Evolutionary conservation across 129 eudicot species (phyloP).

Genomic region (Flaveria sonorensis): DNA sequence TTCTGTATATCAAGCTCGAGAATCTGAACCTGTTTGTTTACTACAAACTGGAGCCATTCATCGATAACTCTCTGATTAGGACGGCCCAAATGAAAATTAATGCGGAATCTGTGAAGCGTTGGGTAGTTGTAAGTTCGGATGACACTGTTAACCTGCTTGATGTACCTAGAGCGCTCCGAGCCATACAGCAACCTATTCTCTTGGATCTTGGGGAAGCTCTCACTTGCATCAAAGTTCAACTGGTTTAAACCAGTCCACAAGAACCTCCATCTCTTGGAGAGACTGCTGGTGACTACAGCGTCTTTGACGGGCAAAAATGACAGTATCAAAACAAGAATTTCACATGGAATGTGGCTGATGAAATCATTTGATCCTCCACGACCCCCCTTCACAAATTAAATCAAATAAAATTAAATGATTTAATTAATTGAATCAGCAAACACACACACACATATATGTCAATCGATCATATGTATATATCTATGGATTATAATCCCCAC

Average conservation of each 20-base stretch:
- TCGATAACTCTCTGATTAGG: background rate
- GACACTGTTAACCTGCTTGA: slow-evolving; percentile 44
- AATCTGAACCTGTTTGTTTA: slow-evolving; percentile 13
- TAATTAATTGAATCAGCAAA: background rate
- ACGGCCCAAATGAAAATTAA: background rate
- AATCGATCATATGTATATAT: too few species aligned
- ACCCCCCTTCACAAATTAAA: slow-evolving; percentile 19
- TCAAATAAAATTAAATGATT: background rate
- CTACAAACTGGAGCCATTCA: slow-evolving; percentile 12
- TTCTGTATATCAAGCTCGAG: background rate
- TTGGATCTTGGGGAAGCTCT: slow-evolving; percentile 16
- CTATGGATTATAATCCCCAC: too few species aligned
- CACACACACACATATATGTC: background rate
- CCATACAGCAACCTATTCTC: background rate
- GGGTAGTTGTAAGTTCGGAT: slow-evolving; percentile 27
- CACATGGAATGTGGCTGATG: slow-evolving; percentile 44
- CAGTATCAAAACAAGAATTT: slow-evolving; percentile 39
- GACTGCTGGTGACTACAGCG: slow-evolving; percentile 41
- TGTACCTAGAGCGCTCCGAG: slow-evolving; percentile 25
- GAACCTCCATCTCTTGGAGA: slow-evolving; percentile 42
- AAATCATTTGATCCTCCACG: background rate
- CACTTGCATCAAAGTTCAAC: slow-evolving; percentile 41
- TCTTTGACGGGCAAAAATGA: slow-evolving; percentile 41
- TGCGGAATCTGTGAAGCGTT: background rate
- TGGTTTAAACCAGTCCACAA: slow-evolving; percentile 36